These are phyloP conservation scores for Nematocida ironsii DNA, from an alignment of 371 early-diverging fungal species.

Conservation along the genomic window DNA sequence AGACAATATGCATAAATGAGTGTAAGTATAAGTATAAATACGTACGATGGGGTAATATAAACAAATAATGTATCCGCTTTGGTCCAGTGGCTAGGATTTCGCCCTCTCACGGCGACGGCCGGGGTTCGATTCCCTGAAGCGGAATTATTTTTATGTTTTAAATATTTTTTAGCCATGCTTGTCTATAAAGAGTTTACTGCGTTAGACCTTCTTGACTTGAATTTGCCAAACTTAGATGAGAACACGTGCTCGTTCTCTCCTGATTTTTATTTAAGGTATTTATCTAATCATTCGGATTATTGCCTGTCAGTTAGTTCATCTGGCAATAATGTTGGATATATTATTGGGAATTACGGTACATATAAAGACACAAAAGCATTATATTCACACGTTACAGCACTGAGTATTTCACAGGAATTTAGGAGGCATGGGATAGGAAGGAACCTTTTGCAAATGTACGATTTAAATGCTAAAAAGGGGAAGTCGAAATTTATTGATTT, in stretches of 20 bases:
- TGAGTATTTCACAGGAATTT: conserved; percentile 89
- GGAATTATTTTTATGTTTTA: conserved; percentile 52
- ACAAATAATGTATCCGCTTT: conserved; percentile 60
- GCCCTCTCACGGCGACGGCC: conserved; percentile 69
- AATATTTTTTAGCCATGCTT: conserved; percentile 28
- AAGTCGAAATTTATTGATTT: conserved; percentile 90
- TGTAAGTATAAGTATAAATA: not conserved
- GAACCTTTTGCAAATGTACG: conserved; percentile 81
- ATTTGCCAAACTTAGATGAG: conserved; percentile 62
- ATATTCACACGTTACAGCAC: conserved; percentile 95
- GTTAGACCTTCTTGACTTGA: conserved; percentile 56
- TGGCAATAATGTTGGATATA: conserved; percentile 55
- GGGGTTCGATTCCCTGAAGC: conserved; percentile 70
- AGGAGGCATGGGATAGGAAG: conserved; percentile 84
- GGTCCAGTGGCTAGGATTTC: conserved; percentile 70
- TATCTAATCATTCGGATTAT: conserved; percentile 51
- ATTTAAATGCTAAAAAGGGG: conserved; percentile 72
- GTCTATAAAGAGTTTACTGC: conserved; percentile 25
- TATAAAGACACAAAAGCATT: conserved; percentile 65
- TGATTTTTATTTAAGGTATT: conserved; percentile 66
- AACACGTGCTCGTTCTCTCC: conserved; percentile 62
- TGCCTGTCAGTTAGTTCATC: conserved; percentile 38
- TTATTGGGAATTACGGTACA: conserved; percentile 65
- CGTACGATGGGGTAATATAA: not conserved
- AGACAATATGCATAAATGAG: too few species aligned